These are phyloP conservation scores for Botryotinia convoluta DNA, from an alignment of 2,329 filamentous ascomycete species.

Conservation along the genomic window DNA sequence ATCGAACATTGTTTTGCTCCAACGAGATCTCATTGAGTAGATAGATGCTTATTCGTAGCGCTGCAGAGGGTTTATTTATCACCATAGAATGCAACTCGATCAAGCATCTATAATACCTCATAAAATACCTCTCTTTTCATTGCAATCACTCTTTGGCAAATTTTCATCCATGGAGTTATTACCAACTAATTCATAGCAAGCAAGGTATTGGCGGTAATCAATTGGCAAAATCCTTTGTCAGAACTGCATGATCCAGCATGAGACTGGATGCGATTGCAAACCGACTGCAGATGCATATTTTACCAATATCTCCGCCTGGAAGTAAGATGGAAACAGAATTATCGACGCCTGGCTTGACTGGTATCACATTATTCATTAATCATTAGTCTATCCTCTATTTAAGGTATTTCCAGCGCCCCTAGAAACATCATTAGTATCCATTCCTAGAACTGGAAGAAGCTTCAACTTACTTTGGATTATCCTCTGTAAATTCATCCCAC, in stretches of 20 bases:
- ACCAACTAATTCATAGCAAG: neutral
- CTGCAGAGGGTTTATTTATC: neutral
- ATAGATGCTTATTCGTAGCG: neutral
- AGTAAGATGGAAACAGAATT: neutral
- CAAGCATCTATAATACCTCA: neutral
- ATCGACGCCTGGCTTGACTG: neutral
- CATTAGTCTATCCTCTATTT: slow-evolving; percentile 60
- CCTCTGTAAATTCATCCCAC: slow-evolving; percentile 94
- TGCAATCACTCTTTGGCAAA: neutral
- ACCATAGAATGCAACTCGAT: neutral
- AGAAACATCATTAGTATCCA: slow-evolving; percentile 5
- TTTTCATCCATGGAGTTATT: neutral
- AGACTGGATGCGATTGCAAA: neutral
- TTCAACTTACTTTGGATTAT: slow-evolving; percentile 65
- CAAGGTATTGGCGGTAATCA: neutral
- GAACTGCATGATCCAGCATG: neutral
- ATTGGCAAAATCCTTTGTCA: neutral
- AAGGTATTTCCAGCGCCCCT: slow-evolving; percentile 75
- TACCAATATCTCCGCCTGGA: neutral
- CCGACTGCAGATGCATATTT: neutral
- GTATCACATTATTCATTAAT: slow-evolving; percentile 15
- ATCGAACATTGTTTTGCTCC: neutral
- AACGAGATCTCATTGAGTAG: neutral
- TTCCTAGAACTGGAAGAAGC: neutral
- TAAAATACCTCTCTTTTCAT: neutral